phyloP scores from a whole-genome alignment of 257 asterid genomes.

The Euphrasia confusa region DNA sequence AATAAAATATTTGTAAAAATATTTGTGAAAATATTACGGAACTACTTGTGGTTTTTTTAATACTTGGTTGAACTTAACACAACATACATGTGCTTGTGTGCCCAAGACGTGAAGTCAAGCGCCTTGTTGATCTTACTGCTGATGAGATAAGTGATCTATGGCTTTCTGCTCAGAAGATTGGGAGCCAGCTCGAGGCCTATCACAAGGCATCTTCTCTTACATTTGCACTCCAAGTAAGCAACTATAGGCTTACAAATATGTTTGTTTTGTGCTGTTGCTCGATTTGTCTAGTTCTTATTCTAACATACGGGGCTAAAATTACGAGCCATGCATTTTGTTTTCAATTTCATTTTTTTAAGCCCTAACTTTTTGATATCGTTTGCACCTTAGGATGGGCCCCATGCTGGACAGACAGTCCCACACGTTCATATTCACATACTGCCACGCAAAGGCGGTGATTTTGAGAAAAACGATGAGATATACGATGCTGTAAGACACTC shows the following conservation, averaged over 20 bases:
- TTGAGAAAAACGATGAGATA: constrained; percentile 70
- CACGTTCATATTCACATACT: constrained; percentile 79
- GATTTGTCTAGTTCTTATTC: too few relatives aligned
- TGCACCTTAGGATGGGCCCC: constrained; percentile 57
- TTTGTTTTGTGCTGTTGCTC: neutral
- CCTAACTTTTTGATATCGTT: neutral
- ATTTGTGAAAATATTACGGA: neutral
- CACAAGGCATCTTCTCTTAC: constrained; percentile 85
- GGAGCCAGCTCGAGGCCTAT: constrained; percentile 59
- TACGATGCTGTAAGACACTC: constrained; percentile 32
- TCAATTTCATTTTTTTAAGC: neutral
- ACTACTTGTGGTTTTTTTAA: neutral
- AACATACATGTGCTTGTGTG: constrained; percentile 71
- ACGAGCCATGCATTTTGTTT: neutral
- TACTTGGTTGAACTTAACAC: constrained; percentile 38
- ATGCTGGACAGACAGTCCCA: constrained; percentile 79
- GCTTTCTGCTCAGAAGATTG: constrained; percentile 66
- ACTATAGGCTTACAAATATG: neutral
- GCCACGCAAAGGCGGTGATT: constrained; percentile 68
- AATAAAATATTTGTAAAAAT: neutral
- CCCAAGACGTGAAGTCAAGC: constrained; percentile 74
- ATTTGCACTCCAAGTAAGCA: constrained; percentile 76
- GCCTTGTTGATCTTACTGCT: constrained; percentile 65
- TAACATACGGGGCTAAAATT: too few relatives aligned
- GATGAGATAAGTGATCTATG: constrained; percentile 71